phyloP scores from a whole-genome alignment of 2,329 filamentous ascomycete genomes.

The Arachnopeziza araneosa region DNA sequence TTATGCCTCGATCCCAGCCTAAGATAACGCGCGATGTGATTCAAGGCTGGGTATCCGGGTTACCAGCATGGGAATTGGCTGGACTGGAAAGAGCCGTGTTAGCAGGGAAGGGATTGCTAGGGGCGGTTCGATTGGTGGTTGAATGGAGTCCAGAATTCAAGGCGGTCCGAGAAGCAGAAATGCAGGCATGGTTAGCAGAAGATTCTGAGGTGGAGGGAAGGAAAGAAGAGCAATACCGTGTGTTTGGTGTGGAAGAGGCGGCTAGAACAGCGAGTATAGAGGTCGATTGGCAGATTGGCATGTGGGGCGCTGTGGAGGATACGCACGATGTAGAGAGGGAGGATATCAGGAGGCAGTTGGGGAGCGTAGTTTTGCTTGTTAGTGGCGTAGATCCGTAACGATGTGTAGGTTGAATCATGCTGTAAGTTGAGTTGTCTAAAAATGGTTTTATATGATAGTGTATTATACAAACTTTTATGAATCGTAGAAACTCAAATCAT shows the following conservation, averaged over 20 bases:
- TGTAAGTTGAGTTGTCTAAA: background rate
- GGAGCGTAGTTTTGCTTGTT: conserved; percentile 78
- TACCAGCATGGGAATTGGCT: conserved; percentile 76
- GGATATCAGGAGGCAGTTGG: conserved; percentile 81
- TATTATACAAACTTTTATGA: no score
- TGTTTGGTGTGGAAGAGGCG: conserved; percentile 79
- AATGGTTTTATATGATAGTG: background rate
- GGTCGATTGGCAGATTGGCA: conserved; percentile 80
- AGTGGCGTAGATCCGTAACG: conserved; percentile 40
- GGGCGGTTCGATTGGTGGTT: conserved; percentile 68
- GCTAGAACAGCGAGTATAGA: conserved; percentile 73
- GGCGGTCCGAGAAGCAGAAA: conserved; percentile 38
- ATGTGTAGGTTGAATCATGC: background rate
- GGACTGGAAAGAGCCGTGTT: conserved; percentile 79
- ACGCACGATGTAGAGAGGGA: conserved; percentile 95
- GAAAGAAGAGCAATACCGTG: background rate
- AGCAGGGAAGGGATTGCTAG: conserved; percentile 80
- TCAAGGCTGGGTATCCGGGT: conserved; percentile 65
- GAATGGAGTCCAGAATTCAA: conserved; percentile 80
- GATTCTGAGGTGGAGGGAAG: background rate
- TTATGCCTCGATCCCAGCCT: conserved; percentile 69
- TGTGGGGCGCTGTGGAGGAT: conserved; percentile 94
- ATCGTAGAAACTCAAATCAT: background rate
- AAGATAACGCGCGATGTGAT: conserved; percentile 73
- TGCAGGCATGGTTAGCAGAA: conserved; percentile 7